phyloP scores from a whole-genome alignment of 371 early-diverging fungal species.

The Actinomucor elegans region DNA sequence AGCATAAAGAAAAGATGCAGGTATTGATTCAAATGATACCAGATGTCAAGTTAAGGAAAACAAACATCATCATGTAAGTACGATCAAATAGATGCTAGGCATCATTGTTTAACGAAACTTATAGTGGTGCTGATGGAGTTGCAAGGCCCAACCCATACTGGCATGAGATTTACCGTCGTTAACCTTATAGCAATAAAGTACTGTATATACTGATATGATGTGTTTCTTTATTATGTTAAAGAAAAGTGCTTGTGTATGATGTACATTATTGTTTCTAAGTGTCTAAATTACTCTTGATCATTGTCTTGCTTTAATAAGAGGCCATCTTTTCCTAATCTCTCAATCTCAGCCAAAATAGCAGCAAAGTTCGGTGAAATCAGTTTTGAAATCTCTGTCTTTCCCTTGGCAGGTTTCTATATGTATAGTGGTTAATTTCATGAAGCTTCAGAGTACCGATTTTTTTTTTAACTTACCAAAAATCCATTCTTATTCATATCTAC shows the following conservation, averaged over 20 bases:
- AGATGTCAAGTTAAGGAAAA: slow-evolving; percentile 3
- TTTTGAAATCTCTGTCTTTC: slow-evolving; percentile 42
- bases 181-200: background rate
- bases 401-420: slow-evolving; percentile 41
- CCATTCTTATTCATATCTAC: slow-evolving; percentile 57
- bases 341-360: slow-evolving; percentile 72
- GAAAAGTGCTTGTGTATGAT: background rate
- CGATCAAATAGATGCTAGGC: background rate
- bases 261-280: background rate
- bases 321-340: slow-evolving; percentile 30
- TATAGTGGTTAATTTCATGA: background rate
- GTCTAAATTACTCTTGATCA: background rate
- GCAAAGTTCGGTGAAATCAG: slow-evolving; percentile 62
- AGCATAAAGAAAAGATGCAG: slow-evolving; percentile 21
- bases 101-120: background rate
- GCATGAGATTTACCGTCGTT: slow-evolving; percentile 15
- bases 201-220: background rate
- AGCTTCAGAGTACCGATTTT: background rate
- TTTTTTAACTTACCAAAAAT: slow-evolving; percentile 39
- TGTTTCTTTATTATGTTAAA: background rate
- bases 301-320: slow-evolving; percentile 4
- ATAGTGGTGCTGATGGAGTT: slow-evolving; percentile 15
- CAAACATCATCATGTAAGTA: slow-evolving; percentile 19
- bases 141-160: slow-evolving; percentile 16
- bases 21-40: slow-evolving; percentile 16